These are phyloP conservation scores for Thozetella sp. DNA, from an alignment of 495 filamentous ascomycete species.

Conservation along the genomic window DNA sequence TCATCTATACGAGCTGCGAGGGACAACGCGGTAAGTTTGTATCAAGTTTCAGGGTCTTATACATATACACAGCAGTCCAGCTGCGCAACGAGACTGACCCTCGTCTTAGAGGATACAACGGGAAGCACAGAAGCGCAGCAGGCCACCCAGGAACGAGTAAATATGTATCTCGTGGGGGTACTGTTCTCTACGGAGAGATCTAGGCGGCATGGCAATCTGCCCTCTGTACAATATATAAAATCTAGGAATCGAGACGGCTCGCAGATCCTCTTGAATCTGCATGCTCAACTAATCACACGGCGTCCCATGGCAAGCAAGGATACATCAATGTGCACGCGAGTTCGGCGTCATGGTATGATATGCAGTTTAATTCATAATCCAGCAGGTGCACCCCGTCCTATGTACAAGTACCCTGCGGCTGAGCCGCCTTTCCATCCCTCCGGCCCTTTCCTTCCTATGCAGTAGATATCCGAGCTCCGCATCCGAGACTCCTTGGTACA, in stretches of 20 bases:
- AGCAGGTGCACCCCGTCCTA: neutral
- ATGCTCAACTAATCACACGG: too few species aligned
- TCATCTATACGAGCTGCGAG: constrained; percentile 39
- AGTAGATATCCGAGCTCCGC: neutral
- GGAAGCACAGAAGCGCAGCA: neutral
- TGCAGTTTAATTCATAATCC: neutral
- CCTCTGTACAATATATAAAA: too few species aligned
- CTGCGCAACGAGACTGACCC: neutral
- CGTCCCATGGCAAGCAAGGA: too few species aligned
- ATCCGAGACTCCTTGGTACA: neutral
- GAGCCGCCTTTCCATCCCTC: neutral
- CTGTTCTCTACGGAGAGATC: neutral
- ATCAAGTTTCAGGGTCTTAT: neutral
- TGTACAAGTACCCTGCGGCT: neutral
- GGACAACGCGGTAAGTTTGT: constrained; percentile 26
- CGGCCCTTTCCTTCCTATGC: neutral
- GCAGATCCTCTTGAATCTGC: too few species aligned
- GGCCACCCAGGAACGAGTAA: neutral
- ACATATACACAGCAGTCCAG: too few species aligned
- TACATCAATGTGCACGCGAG: too few species aligned
- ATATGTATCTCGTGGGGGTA: neutral
- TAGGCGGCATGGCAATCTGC: too few species aligned
- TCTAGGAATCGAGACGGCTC: too few species aligned
- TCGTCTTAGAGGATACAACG: neutral
- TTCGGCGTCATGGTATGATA: neutral